Percentiles rank a stretch among this genome's conserved stretches.
Evolutionary conservation across 805 yeast species (phyloP).

Genomic region (Yarrowia sp.): DNA sequence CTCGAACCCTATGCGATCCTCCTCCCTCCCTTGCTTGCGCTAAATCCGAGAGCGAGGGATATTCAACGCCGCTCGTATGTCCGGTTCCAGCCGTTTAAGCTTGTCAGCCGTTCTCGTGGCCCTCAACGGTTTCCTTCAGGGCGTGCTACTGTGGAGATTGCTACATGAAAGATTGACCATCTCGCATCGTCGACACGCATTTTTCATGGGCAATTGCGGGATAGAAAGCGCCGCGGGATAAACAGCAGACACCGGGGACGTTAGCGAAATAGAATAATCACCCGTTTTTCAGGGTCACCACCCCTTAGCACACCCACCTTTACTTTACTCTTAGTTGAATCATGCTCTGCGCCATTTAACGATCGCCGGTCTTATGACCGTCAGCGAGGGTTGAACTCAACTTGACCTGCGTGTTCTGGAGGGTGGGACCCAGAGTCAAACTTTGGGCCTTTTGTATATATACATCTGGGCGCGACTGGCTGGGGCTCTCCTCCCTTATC

Average conservation of each 20-base stretch:
- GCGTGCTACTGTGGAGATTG: too few species aligned
- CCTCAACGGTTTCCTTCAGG: slow-evolving; percentile 1
- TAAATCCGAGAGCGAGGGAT: slow-evolving; percentile 18
- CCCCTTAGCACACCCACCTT: slow-evolving; percentile 10
- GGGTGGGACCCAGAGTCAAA: background rate
- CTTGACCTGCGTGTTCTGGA: background rate
- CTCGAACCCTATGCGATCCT: background rate
- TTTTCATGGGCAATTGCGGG: too few species aligned
- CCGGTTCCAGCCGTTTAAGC: slow-evolving; percentile 14
- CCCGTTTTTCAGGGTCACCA: slow-evolving; percentile 19
- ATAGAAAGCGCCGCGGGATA: too few species aligned
- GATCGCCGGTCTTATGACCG: slow-evolving; percentile 16
- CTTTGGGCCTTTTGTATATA: background rate
- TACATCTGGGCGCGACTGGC: background rate
- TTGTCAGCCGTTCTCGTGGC: slow-evolving; percentile 18
- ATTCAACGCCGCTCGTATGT: slow-evolving; percentile 13
- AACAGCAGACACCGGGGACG: too few species aligned
- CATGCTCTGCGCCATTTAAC: slow-evolving; percentile 19
- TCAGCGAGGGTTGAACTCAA: slow-evolving; percentile 15
- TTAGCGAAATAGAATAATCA: too few species aligned
- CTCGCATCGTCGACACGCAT: too few species aligned
- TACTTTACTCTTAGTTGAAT: slow-evolving; percentile 11
- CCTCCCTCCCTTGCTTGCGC: slow-evolving; percentile 4
- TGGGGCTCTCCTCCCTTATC: background rate
- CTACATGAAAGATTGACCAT: too few species aligned